These are phyloP conservation scores for Wakefieldia striispora DNA, from an alignment of 768 basidiomycete species.

Conservation along the genomic window DNA sequence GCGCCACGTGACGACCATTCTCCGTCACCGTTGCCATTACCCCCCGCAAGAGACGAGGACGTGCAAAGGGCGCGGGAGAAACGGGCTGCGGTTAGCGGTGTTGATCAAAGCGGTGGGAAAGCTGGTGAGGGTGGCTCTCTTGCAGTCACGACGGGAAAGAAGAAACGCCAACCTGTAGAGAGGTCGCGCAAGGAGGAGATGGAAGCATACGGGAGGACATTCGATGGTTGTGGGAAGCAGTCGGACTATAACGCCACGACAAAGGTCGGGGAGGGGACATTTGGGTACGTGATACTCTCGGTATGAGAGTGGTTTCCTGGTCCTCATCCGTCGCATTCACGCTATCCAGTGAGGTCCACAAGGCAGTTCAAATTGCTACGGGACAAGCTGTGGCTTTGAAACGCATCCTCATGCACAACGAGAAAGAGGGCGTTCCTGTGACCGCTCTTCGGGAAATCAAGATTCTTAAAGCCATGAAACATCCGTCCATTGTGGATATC, in stretches of 20 bases:
- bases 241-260: constrained; percentile 76
- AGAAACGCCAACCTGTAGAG: constrained; percentile 43
- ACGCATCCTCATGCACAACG: constrained; percentile 94
- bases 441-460: constrained; percentile 97
- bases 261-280: constrained; percentile 95
- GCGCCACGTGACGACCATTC: constrained; percentile 48
- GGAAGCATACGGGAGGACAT: constrained; percentile 62
- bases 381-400: constrained; percentile 80
- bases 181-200: constrained; percentile 64
- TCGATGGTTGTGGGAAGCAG: constrained; percentile 69
- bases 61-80: constrained; percentile 27
- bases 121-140: constrained; percentile 1
- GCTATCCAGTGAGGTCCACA: constrained; percentile 77
- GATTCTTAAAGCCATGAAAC: constrained; percentile 86
- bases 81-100: constrained; percentile 9
- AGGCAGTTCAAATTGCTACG: constrained; percentile 66
- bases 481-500: constrained; percentile 83
- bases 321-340: not conserved
- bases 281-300: constrained; percentile 64
- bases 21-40: constrained; percentile 38
- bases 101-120: constrained; percentile 7
- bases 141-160: constrained; percentile 11
- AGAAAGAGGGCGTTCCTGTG: constrained; percentile 95
- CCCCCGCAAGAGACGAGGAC: constrained; percentile 30
- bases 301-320: constrained; percentile 5